Evolutionary conservation across 345 rosid species (phyloP).

Genomic region (Eucalyptus albens): DNA sequence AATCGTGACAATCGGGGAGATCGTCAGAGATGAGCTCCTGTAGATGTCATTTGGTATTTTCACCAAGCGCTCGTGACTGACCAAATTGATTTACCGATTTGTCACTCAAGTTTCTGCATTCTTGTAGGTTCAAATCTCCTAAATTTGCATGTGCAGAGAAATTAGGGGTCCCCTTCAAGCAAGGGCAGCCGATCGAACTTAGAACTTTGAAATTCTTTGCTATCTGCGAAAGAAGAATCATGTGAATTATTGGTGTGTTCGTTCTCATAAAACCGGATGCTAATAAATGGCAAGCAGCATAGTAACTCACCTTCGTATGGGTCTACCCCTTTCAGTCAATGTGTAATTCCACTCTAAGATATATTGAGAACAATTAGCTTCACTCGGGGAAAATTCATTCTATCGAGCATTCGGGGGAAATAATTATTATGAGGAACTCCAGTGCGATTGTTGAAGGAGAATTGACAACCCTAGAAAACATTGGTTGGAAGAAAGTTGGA

Average conservation of each 20-base stretch:
- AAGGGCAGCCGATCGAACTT: too few relatives aligned
- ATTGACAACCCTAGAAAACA: fast-evolving
- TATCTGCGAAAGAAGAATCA: too few relatives aligned
- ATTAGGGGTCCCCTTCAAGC: too few relatives aligned
- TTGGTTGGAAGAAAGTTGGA: neutral
- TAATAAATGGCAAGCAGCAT: neutral
- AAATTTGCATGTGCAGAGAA: too few relatives aligned
- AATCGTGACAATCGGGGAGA: neutral
- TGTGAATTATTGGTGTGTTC: too few relatives aligned
- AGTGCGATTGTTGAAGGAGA: neutral
- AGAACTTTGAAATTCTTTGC: too few relatives aligned
- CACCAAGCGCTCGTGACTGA: neutral
- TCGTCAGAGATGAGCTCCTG: neutral
- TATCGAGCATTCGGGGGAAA: neutral
- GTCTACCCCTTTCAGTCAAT: too few relatives aligned
- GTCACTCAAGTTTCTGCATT: too few relatives aligned
- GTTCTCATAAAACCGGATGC: neutral
- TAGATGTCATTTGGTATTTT: neutral
- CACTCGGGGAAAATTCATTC: neutral
- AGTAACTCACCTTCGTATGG: neutral
- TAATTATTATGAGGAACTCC: neutral
- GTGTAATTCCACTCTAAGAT: neutral
- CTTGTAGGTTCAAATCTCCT: too few relatives aligned
- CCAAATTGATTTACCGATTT: neutral
- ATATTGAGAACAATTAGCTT: neutral